Percentiles rank a stretch among this genome's conserved stretches.
phyloP scores from a whole-genome alignment of 2,329 filamentous ascomycete species.

The Fusarium proliferatum region DNA sequence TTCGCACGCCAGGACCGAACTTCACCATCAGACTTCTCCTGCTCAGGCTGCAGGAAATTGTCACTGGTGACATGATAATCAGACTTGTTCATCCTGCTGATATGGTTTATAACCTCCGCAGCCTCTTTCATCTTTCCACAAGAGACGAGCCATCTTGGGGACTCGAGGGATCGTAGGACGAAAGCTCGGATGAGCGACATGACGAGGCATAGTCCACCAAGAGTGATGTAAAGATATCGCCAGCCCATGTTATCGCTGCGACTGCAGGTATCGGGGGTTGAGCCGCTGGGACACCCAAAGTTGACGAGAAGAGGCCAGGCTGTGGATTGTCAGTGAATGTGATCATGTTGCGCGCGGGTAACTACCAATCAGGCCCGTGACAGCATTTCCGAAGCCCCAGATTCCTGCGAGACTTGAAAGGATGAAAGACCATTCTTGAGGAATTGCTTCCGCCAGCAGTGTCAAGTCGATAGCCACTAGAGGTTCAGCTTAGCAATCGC shows the following conservation, averaged over 20 bases:
- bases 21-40: neutral
- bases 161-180: neutral
- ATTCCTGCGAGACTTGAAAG: neutral
- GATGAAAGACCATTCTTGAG: neutral
- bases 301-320: neutral
- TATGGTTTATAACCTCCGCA: neutral
- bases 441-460: neutral
- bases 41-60: accelerated
- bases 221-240: neutral
- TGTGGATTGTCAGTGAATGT: neutral
- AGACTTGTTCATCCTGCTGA: neutral
- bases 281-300: neutral
- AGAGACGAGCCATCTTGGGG: neutral
- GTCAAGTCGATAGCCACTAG: neutral
- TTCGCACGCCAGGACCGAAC: neutral
- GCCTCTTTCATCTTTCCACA: neutral
- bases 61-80: neutral
- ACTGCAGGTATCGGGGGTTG: neutral
- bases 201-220: neutral
- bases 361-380: neutral
- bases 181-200: neutral
- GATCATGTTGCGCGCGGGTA: accelerated
- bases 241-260: neutral
- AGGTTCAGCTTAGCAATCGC: too few species aligned
- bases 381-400: neutral